Base-by-base conservation (phyloP, 2,329 filamentous ascomycete species). In the Sporothrix mexicana region DNA sequence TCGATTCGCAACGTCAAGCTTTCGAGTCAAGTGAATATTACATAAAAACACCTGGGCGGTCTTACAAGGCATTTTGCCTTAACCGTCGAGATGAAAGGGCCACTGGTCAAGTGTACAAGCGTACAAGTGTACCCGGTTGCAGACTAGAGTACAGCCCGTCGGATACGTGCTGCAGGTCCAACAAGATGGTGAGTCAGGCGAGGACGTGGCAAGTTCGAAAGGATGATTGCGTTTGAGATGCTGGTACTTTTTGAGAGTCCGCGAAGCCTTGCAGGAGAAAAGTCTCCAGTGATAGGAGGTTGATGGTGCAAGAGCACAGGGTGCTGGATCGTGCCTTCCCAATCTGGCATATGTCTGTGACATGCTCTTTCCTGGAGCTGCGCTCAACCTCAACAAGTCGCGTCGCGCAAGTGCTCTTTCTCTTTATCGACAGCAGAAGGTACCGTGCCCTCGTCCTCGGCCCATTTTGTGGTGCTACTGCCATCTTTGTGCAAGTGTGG, bases 321-420 rank as follows among this genome's bases (percentile, higher is more conserved):
- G 55, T 70, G 41, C 41, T 64, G 66, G 57, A 57, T 72, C 71
- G 71, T 66, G 55, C 71, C 71, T 73, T 73, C 71, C 71, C 30
- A 41, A 73, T 70, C 47, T 66, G 23, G 66, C 67, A 47, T 47
- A 17, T 47, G 9, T 55, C 30, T 51, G 71, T 69, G 64, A n/a
- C 55, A 36, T 23, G 71, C 36, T 72, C 66, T 66, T 69, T 66
- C 66, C 66, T 7, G 7, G 30, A 36, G 30, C 30, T 36, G 3
- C 30, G 30, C 10, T 53, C 66, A 25, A 43, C 17, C 43, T 45
- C 41, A 4, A 47, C 41, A 15, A 47, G 51, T 55, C 67, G 67
- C 67, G 67, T 69, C 51, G 30, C 36, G 36, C 51, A 45, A 25
- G 41, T 66, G 41, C 61, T 36, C 25, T 12, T 15, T 43, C 30